Conservation (phyloP, 768 basidiomycete genomes). For the Agaricus bisporus region DNA sequence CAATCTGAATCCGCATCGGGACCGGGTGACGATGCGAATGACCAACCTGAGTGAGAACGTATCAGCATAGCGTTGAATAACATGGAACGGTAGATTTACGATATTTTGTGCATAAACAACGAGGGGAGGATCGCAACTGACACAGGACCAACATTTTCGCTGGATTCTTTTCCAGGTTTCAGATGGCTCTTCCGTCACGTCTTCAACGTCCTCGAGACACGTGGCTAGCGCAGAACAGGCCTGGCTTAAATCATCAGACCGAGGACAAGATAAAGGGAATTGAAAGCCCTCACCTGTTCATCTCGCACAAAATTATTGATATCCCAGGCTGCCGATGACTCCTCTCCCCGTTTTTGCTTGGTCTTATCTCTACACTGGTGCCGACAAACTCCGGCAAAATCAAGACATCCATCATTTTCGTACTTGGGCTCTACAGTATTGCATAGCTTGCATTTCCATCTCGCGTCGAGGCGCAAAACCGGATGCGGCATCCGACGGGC, state of each 20-base stretch:
- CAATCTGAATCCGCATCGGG: conserved; percentile 32
- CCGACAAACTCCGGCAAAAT: conserved; percentile 51
- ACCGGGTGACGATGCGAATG: conserved; percentile 60
- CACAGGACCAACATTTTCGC: conserved; percentile 31
- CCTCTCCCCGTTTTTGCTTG: conserved; percentile 16
- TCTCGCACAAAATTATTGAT: conserved; percentile 52
- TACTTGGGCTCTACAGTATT: conserved; percentile 25
- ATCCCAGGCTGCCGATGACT: conserved; percentile 34
- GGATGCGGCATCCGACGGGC: conserved; percentile 38
- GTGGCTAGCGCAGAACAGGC: conserved; percentile 38
- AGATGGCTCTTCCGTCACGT: conserved; percentile 25
- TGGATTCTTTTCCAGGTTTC: conserved; percentile 13
- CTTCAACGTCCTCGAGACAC: conserved; percentile 25
- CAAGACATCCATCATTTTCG: conserved; percentile 39
- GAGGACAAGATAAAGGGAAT: neutral
- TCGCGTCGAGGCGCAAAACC: conserved; percentile 49
- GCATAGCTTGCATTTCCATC: conserved; percentile 55
- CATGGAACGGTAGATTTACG: conserved; percentile 25
- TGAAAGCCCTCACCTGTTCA: conserved; percentile 36
- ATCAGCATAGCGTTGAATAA: neutral
- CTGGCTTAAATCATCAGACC: conserved; percentile 23
- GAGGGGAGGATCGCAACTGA: conserved; percentile 42
- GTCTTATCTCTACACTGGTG: conserved; percentile 46
- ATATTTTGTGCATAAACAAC: conserved; percentile 41
- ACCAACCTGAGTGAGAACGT: conserved; percentile 36